These are phyloP conservation scores for Diaporthe ilicicola DNA, from an alignment of 2,329 filamentous ascomycete species.

Conservation along the genomic window DNA sequence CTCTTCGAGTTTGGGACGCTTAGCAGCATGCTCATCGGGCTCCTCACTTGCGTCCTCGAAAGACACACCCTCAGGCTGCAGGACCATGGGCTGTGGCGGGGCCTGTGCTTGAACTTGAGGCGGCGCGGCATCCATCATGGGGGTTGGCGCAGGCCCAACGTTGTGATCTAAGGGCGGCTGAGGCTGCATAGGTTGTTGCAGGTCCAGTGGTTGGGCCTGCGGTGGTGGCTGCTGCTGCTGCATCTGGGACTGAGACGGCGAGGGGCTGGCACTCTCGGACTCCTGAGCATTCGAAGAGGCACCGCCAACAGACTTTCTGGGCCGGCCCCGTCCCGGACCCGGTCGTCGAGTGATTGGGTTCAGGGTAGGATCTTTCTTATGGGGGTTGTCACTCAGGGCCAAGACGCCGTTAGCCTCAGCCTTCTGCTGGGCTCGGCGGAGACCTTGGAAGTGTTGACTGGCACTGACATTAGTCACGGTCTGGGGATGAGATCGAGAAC, in stretches of 20 bases:
- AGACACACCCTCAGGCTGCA: conserved; percentile 38
- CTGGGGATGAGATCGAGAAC: neutral
- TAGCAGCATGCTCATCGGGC: conserved; percentile 48
- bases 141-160: conserved; percentile 29
- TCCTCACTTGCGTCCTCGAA: conserved; percentile 33
- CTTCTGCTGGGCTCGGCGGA: conserved; percentile 64
- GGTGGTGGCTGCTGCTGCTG: conserved; percentile 17
- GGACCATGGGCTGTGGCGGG: conserved; percentile 41
- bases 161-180: conserved; percentile 33
- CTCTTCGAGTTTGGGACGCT: conserved; percentile 50
- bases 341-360: conserved; percentile 70
- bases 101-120: conserved; percentile 34
- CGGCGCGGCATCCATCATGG: conserved; percentile 33
- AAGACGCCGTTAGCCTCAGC: conserved; percentile 49
- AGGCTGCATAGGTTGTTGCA: conserved; percentile 32
- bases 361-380: conserved; percentile 57
- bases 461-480: conserved; percentile 31
- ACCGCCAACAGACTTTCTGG: conserved; percentile 50
- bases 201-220: conserved; percentile 23
- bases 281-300: neutral
- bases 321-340: conserved; percentile 64
- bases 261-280: conserved; percentile 11
- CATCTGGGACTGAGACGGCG: neutral
- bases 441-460: conserved; percentile 69
- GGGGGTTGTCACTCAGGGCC: conserved; percentile 43